Evolutionary conservation across 768 basidiomycete genomes (phyloP), one percentile per base, ranked within the genome.

Genomic region (Agaricus subrufescens): DNA sequence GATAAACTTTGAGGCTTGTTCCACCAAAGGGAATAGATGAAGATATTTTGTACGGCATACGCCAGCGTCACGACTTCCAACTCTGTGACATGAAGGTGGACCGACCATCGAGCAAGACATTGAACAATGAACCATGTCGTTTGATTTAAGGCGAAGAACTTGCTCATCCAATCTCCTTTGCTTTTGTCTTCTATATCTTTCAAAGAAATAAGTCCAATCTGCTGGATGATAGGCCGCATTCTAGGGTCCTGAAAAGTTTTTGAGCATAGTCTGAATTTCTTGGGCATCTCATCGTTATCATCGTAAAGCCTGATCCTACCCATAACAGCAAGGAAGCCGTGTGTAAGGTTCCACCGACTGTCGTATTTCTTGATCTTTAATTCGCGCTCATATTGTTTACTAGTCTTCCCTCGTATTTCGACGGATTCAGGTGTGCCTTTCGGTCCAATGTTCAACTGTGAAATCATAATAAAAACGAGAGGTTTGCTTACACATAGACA

Each of bases 111-210:
- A 2, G 14, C 52, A 38, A 54, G 10, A 15, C 51, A 47, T 40
- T 58, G 61, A 43, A 57, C 31, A 12, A 56, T 49, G 54, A 69
- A 68, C 64, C 64, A 69, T 3, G 53, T 46, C 1, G 62, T 48
- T 47, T 70, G 69, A 5, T 62, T 14, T 5, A 65, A 12, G 14
- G 65, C 59, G 14, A 70, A 39, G 8, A 51, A 29, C 29, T 69
- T 70, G 7, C 63, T 47, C 8, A 70, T 57, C 10, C 49, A 50
- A 26, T 68, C 63, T 0, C 60, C 65, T 47, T 68, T 68, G 62
- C 66, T 68, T 31, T 60, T 61, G 62, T 68, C 63, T 12, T 47
- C 39, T 45, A 70, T 68, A 12, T 61, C 55, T 31, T 58, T 51
- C 15, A 7, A 34, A 11, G 34, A 34, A 34, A 34, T 34, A 8